Conservation (phyloP, 2,329 filamentous ascomycete genomes). For the Xylariomycetidae sp. region DNA sequence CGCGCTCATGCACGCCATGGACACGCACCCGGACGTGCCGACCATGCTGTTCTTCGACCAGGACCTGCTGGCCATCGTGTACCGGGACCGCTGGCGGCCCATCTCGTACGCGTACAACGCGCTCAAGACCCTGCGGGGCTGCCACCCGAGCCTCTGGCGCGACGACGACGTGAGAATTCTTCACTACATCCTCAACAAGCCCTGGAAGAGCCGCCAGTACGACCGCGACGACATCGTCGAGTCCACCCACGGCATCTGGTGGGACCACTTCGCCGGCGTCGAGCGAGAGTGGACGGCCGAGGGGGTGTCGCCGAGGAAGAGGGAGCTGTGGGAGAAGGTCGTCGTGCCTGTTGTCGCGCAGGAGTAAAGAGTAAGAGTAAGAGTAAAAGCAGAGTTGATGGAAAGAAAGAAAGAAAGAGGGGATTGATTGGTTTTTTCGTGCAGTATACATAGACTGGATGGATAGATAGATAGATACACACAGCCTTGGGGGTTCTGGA, state of each 20-base stretch:
- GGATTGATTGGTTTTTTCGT: too few species aligned
- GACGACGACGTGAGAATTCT: conserved; percentile 23
- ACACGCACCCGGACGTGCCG: conserved; percentile 25
- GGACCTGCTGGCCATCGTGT: conserved; percentile 25
- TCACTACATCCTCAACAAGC: conserved; percentile 28
- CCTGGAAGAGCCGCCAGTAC: conserved; percentile 23
- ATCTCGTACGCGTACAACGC: conserved; percentile 27
- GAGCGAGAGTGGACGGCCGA: conserved; percentile 26
- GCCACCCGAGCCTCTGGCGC: conserved; percentile 20
- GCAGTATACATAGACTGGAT: too few species aligned
- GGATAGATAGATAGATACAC: too few species aligned
- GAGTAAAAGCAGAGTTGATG: too few species aligned
- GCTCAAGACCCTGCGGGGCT: conserved; percentile 26
- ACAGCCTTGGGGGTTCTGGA: too few species aligned
- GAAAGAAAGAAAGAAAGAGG: too few species aligned
- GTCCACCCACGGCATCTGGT: conserved; percentile 29
- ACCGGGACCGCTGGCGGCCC: conserved; percentile 21
- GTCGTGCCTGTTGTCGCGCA: conserved; percentile 29
- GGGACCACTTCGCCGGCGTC: conserved; percentile 23
- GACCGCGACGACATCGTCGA: conserved; percentile 20
- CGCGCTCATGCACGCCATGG: conserved; percentile 9
- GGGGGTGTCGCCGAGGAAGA: conserved; percentile 19
- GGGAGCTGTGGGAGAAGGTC: conserved; percentile 24
- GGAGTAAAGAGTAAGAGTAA: conserved; percentile 21
- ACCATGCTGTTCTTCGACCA: conserved; percentile 28